Conservation (phyloP, 176 grass and related monocot genomes). For the Puccinellia tenuiflora region DNA sequence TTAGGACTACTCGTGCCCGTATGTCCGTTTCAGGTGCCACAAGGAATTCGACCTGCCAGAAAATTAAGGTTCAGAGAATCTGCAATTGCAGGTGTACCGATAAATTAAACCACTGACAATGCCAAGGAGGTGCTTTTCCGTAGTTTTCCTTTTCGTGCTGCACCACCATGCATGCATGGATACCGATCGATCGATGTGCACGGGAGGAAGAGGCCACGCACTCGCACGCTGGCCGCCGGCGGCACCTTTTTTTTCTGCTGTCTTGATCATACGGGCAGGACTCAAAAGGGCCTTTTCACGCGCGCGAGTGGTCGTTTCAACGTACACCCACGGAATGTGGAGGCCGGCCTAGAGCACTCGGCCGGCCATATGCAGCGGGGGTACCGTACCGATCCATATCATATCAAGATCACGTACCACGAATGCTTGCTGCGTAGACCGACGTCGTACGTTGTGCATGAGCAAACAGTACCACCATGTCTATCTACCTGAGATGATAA, state of each 20-base stretch:
- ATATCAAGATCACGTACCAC: too few relatives aligned
- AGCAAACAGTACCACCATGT: too few relatives aligned
- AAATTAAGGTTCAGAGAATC: constrained; percentile 39
- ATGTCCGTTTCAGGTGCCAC: too few relatives aligned
- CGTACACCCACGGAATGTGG: neutral
- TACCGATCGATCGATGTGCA: neutral
- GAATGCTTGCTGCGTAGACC: too few relatives aligned
- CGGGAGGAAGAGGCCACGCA: neutral
- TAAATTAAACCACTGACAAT: neutral
- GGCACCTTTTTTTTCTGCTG: neutral
- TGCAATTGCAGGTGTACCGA: constrained; percentile 29
- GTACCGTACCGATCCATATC: too few relatives aligned
- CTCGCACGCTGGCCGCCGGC: neutral
- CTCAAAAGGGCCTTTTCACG: neutral
- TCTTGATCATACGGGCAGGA: constrained; percentile 2
- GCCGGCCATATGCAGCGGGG: neutral
- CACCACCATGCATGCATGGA: too few relatives aligned
- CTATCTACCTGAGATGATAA: neutral
- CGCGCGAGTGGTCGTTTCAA: constrained; percentile 3
- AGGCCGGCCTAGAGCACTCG: neutral
- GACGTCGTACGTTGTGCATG: too few relatives aligned
- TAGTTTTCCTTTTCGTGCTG: constrained; percentile 15
- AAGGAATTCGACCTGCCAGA: neutral
- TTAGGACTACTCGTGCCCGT: too few relatives aligned
- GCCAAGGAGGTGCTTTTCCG: constrained; percentile 1